Percentiles rank a stretch among this genome's conserved stretches.
These are phyloP conservation scores for Nephelium lappaceum DNA, from an alignment of 345 rosid genomes.

Conservation along the genomic window DNA sequence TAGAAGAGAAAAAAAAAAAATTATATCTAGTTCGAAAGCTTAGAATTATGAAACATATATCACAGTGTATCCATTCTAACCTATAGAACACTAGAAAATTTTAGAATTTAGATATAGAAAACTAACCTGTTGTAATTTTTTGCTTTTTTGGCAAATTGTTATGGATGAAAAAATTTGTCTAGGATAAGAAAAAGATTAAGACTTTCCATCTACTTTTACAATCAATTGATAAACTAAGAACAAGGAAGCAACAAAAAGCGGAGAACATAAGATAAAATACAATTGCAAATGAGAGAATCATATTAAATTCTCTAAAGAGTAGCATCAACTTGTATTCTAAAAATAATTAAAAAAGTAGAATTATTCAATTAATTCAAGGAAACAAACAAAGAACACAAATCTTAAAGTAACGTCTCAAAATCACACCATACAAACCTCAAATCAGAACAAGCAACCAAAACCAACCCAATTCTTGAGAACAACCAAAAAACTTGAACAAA, in stretches of 20 bases:
- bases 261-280: neutral
- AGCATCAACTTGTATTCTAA: neutral
- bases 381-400: neutral
- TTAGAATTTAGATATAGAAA: too few relatives aligned
- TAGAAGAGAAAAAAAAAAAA: too few relatives aligned
- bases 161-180: neutral
- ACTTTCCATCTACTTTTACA: neutral
- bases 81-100: too few relatives aligned
- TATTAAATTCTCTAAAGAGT: neutral
- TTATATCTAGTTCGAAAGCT: too few relatives aligned
- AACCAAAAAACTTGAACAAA: neutral
- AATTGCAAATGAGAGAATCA: too few relatives aligned
- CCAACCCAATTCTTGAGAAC: neutral
- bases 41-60: neutral
- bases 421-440: neutral
- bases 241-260: neutral
- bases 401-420: neutral
- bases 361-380: neutral
- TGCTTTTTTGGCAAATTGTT: neutral
- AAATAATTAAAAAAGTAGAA: neutral
- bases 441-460: slow-evolving; percentile 8
- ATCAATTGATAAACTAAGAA: neutral
- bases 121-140: neutral
- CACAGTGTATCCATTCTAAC: neutral
- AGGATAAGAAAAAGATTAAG: too few relatives aligned